Base-by-base conservation (phyloP, 2,329 filamentous ascomycete genomes). In the Ceratocystis lukuohia region DNA sequence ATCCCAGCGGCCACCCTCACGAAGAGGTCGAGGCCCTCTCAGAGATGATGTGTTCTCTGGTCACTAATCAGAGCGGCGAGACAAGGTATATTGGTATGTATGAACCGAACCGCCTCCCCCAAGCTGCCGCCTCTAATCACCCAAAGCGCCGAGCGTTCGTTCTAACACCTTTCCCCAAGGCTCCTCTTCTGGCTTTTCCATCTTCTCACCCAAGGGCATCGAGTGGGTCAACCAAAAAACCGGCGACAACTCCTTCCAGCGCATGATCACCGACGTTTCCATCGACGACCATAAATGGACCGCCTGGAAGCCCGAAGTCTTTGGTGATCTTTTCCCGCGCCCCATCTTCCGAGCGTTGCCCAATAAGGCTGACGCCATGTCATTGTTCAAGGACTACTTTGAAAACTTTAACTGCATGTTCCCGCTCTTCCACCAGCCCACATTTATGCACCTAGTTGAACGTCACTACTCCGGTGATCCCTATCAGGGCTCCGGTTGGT, bases 391-490 rank as follows among this genome's bases (percentile, higher is more conserved):
- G 75, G 94, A 99, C 75, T 99, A 88, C 73, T 99, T 99, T 71
- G 90, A 96, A 72, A 96, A 96, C 76, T 97, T 99, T 81, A 99
- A 99, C 78, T 94, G 91, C 84, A 93, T 97, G 84, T 96, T 97
- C 73, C 94, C 94, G 5, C 80, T 99, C 3, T 99, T 96, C 73
- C 94, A 99, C 75, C 92, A 96, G 74, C 92, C 93, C 0, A 97
- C 94, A 0, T 99, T 99, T 73, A 97, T 97, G 91, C 92, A 96
- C 73, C 80, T 97, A 4, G 91, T 96, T 41, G 91, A 97, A 73
- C 86, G 88, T 71, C 93, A 97, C 74, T 99, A 97, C 75, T 95
- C 91, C 0, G 80, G 86, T 62, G 89, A 97, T 70, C 93, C 93
- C 0, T 97, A 96, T 70, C 87, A 96, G 74, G 92, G 93, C 33